These are phyloP conservation scores for Aspergillus intermedius DNA, from an alignment of 2,329 filamentous ascomycete species.

Conservation along the genomic window DNA sequence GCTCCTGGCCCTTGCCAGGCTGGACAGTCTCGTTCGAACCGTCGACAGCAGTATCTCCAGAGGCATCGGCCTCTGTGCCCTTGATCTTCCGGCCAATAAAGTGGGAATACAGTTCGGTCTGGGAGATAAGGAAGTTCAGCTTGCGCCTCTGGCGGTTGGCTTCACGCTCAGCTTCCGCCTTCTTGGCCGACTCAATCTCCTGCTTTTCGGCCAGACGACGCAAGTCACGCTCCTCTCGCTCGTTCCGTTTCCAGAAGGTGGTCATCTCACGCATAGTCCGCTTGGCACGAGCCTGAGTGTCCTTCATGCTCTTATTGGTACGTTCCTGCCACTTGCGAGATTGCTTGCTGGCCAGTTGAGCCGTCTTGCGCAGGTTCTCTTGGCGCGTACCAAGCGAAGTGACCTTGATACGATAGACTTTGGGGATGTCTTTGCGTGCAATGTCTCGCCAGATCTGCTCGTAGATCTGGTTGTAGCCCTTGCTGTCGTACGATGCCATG, in stretches of 20 bases:
- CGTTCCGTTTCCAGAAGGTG: conserved; percentile 98
- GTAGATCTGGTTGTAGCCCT: conserved; percentile 94
- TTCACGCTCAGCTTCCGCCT: conserved; percentile 94
- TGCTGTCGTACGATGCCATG: conserved; percentile 69
- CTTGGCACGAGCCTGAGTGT: conserved; percentile 93
- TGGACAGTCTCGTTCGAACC: conserved; percentile 42
- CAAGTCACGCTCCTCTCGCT: conserved; percentile 90
- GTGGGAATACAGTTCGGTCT: conserved; percentile 97
- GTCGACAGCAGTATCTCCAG: conserved; percentile 69
- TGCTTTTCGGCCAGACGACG: conserved; percentile 91
- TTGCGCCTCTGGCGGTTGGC: conserved; percentile 96
- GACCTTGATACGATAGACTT: conserved; percentile 80
- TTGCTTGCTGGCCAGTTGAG: conserved; percentile 92
- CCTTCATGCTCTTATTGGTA: conserved; percentile 98
- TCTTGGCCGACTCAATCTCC: conserved; percentile 92
- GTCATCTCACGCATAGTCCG: conserved; percentile 99
- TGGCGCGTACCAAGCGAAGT: conserved; percentile 79
- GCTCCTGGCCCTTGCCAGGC: conserved; percentile 27
- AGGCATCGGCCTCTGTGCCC: conserved; percentile 90
- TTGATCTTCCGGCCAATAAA: conserved; percentile 99
- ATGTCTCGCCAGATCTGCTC: conserved; percentile 96
- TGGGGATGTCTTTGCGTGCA: conserved; percentile 85
- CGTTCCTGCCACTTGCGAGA: conserved; percentile 94
- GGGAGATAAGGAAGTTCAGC: conserved; percentile 97
- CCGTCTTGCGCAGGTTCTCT: conserved; percentile 97